Evolutionary conservation across 495 filamentous ascomycete species (phyloP).

Genomic region (Podospora anserina): DNA sequence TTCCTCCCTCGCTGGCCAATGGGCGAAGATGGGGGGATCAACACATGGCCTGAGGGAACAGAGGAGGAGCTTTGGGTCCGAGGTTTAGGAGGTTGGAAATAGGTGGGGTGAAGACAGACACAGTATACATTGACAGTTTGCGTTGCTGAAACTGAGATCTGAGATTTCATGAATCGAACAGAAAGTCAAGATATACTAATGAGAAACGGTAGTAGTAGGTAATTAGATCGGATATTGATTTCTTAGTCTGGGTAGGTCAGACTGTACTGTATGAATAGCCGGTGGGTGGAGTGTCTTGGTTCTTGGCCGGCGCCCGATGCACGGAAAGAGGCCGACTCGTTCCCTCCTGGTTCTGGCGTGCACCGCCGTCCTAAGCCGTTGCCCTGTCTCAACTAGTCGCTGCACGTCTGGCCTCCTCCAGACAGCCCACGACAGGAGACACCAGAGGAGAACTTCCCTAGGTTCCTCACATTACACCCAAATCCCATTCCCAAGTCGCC

Average conservation of each 20-base stretch:
- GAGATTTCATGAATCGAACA: not conserved
- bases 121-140: not conserved
- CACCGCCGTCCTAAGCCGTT: conserved; percentile 23
- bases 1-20: conserved; percentile 26
- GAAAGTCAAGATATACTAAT: not conserved
- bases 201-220: not conserved
- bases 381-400: conserved; percentile 15
- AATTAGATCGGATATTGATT: not conserved
- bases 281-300: conserved; percentile 22
- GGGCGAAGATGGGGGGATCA: conserved; percentile 13
- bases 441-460: conserved; percentile 21
- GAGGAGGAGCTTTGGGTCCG: not conserved
- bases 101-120: not conserved
- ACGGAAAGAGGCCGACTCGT: conserved; percentile 27
- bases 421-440: conserved; percentile 6
- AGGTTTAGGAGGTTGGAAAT: not conserved
- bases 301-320: conserved; percentile 20
- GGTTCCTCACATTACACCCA: conserved; percentile 3
- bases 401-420: conserved; percentile 10
- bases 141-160: not conserved
- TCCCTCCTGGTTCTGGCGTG: conserved; percentile 25
- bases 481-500: conserved; percentile 34
- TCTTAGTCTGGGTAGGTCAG: too few species aligned
- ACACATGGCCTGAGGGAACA: conserved; percentile 1
- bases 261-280: conserved; percentile 10